Evolutionary conservation across 805 yeast species (phyloP), one percentile per base, ranked within the genome.

Genomic region (Pichia rugopelliculosa): DNA sequence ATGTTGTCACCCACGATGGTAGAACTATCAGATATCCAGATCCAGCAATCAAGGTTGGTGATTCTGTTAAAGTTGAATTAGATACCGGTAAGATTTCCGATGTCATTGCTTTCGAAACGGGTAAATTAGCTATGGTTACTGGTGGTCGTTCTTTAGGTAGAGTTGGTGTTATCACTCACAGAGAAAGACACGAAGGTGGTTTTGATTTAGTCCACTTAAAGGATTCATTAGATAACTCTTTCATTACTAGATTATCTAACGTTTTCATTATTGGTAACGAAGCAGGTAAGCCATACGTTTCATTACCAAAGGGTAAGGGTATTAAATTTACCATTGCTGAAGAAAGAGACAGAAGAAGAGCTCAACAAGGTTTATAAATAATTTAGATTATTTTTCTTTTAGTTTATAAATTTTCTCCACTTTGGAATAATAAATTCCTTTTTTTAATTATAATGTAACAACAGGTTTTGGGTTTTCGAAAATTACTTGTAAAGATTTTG

Each of bases 11-110:
- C 70, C 99, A 91, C 84, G 99, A 91, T 71, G 98, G 99, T 76
- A 90, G 99, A 84, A 91, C 99, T 71, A 77, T 91, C 80, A 90
- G 98, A 77, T 91, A 90, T 87, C 98, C 98, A 74, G 98, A 91
- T 72, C 99, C 99, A 76, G 74, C 76, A 64, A 82, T 91, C 84
- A 91, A 80, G 78, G 89, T 88, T 69, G 90, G 93, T 82, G 99
- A 91, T 79, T 87, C 98, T 64, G 96, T 91, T 70, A 90, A 90
- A 84, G 77, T 91, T 70, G 96, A 91, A 77, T 79, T 91, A 68
- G 96, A 91, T 64, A 74, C 96, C 60, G 97, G 97, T 74, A 91
- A 91, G 82, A 83, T 89, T 71, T 74, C 84, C 52, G 90, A 87
- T 60, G 87, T 74, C 77, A 80, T 91, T 74, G 84, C 85, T 75